phyloP scores from a whole-genome alignment of 2,329 filamentous ascomycete genomes.

The Rhexocercosporidium sp. region DNA sequence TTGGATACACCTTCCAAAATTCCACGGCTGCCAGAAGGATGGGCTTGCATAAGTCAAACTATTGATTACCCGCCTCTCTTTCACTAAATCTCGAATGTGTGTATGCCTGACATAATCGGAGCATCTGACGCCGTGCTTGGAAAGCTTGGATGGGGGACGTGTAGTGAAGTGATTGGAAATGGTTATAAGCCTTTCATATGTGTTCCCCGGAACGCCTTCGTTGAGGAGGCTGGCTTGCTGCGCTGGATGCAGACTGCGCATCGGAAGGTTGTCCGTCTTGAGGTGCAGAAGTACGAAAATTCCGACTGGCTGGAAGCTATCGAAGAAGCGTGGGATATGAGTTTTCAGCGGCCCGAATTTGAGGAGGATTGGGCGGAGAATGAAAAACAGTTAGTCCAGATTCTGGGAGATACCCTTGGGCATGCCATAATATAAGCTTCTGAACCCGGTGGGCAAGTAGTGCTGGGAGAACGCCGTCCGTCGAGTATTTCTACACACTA shows the following conservation, averaged over 20 bases:
- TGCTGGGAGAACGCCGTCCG: too few relatives aligned
- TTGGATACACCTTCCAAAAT: slow-evolving; percentile 1
- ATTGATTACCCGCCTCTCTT: slow-evolving; percentile 27
- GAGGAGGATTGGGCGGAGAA: background rate
- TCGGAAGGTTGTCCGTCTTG: slow-evolving; percentile 22
- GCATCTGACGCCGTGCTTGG: slow-evolving; percentile 29
- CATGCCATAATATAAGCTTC: background rate
- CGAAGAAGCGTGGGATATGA: background rate
- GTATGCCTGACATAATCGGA: slow-evolving; percentile 28
- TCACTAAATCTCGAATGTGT: slow-evolving; percentile 26
- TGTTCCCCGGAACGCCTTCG: slow-evolving; percentile 27
- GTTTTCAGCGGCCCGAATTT: background rate
- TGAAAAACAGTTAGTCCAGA: background rate
- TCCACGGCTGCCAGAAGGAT: slow-evolving; percentile 26
- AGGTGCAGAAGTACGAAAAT: slow-evolving; percentile 16
- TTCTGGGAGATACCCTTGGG: background rate
- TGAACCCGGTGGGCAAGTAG: too few relatives aligned
- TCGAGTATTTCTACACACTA: too few relatives aligned
- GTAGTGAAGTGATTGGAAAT: slow-evolving; percentile 30
- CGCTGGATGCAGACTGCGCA: slow-evolving; percentile 28
- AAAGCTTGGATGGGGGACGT: slow-evolving; percentile 30
- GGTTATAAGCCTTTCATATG: slow-evolving; percentile 17
- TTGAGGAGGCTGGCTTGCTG: slow-evolving; percentile 27
- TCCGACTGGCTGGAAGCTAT: background rate
- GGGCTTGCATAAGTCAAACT: slow-evolving; percentile 29